Base-by-base conservation (phyloP, 1,284 basidiomycete genomes). In the Xanthoconium separans region DNA sequence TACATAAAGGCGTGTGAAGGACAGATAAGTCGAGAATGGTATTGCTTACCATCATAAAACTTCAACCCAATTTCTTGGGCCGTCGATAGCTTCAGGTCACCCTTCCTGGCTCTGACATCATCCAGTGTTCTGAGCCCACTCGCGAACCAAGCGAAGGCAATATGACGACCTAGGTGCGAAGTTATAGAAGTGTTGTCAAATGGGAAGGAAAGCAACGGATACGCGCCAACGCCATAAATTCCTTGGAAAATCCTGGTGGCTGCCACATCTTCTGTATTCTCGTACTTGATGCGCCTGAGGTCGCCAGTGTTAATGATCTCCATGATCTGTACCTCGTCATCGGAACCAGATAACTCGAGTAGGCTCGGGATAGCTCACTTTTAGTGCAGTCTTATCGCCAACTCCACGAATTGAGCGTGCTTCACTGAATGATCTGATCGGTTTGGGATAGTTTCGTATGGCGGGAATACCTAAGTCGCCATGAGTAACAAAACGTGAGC, bases 151-250 rank as follows among this genome's bases (percentile, higher is more conserved):
- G 81, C 73, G 56, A 79, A 77, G 0, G 93, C 91, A 30, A 77
- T 86, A 12, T 72, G 70, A 53, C 75, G 78, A 11, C 89, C 87
- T 89, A 47, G 18, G 18, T 30, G 37, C 7, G 27, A 27, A 27
- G 27, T 27, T 24, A 48, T 22, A 6, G 54, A 11, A 56, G 42
- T 37, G 13, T 53, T n/a, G 30, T 10, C n/a, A 18, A 31, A 6
- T 15, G 39, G 12, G 2, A 39, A 13, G 12, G 7, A 46, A 49
- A 30, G 7, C 4, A 10, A 29, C 5, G 16, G 18, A 24, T 29
- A 73, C 83, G 60, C 53, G 82, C 91, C 93, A 50, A 95, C 91
- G 34, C 91, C 92, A 63, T 95, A 95, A 40, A 95, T 87, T 4
- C 89, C 88, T 56, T 82, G 80, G 65, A 94, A 91, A 12, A 82